These are phyloP conservation scores for Daldinia loculata DNA, from an alignment of 495 filamentous ascomycete genomes.

Conservation along the genomic window DNA sequence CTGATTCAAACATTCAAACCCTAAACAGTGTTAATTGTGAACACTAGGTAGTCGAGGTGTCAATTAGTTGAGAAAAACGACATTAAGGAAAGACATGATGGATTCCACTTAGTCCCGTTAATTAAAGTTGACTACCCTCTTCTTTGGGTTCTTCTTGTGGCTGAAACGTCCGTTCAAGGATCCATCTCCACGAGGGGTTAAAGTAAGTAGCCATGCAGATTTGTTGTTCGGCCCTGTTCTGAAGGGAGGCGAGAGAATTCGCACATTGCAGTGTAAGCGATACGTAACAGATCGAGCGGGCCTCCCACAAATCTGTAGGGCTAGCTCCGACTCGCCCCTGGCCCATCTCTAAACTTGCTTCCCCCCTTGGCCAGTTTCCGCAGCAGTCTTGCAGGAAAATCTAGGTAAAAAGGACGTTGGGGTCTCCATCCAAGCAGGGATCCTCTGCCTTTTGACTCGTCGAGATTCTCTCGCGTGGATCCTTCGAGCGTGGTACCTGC, in stretches of 20 bases:
- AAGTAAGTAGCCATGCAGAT: constrained; percentile 28
- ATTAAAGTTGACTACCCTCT: constrained; percentile 33
- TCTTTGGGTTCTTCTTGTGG: constrained; percentile 27
- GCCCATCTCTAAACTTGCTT: constrained; percentile 17
- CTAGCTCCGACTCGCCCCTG: constrained; percentile 23
- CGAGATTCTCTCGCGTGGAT: constrained; percentile 35
- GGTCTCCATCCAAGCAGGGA: constrained; percentile 14
- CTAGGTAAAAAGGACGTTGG: constrained; percentile 15
- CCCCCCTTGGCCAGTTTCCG: constrained; percentile 14
- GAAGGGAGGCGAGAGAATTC: constrained; percentile 36
- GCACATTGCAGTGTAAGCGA: constrained; percentile 35
- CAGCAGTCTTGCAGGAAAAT: constrained; percentile 19
- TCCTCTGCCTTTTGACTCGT: constrained; percentile 21
- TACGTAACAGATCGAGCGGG: constrained; percentile 38
- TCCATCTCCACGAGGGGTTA: constrained; percentile 37
- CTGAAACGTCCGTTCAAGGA: constrained; percentile 40
- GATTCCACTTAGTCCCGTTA: constrained; percentile 26
- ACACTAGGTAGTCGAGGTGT: background rate
- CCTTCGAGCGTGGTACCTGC: constrained; percentile 39
- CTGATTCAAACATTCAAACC: background rate
- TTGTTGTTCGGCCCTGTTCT: constrained; percentile 38
- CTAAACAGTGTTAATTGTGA: constrained; percentile 1
- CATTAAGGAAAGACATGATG: constrained; percentile 20
- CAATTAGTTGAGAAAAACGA: background rate
- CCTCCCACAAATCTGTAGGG: constrained; percentile 27